Evolutionary conservation across 495 filamentous ascomycete genomes (phyloP).

Genomic region (Cenococcum geophilum): DNA sequence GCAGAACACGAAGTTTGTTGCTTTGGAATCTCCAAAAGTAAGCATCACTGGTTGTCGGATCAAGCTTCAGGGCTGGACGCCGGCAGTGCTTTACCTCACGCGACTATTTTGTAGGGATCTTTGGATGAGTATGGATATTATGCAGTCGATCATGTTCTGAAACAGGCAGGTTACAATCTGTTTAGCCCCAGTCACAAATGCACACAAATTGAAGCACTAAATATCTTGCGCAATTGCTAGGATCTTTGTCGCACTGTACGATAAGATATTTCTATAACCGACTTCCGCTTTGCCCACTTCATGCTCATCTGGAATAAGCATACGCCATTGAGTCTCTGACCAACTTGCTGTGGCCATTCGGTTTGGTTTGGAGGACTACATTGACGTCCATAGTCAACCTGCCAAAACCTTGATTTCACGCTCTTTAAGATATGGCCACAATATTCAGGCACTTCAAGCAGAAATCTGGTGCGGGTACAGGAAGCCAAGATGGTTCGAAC

Average conservation of each 20-base stretch:
- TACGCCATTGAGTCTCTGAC: no score
- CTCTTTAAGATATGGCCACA: no score
- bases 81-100: background rate
- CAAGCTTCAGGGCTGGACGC: background rate
- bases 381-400: no score
- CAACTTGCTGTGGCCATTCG: no score
- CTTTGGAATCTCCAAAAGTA: background rate
- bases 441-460: no score
- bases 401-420: no score
- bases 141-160: constrained; percentile 2
- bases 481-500: no score
- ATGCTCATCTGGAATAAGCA: background rate
- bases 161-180: constrained; percentile 21
- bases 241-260: constrained; percentile 13
- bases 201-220: constrained; percentile 8
- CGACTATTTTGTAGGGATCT: background rate
- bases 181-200: constrained; percentile 1
- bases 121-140: background rate
- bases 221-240: constrained; percentile 22
- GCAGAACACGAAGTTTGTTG: no score
- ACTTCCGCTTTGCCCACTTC: background rate
- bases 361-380: no score
- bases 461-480: no score
- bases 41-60: background rate
- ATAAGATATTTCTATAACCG: background rate